Percentiles rank a stretch among this genome's conserved stretches.
Conservation (phyloP, 768 basidiomycete genomes). For the Tulasnella sp. region DNA sequence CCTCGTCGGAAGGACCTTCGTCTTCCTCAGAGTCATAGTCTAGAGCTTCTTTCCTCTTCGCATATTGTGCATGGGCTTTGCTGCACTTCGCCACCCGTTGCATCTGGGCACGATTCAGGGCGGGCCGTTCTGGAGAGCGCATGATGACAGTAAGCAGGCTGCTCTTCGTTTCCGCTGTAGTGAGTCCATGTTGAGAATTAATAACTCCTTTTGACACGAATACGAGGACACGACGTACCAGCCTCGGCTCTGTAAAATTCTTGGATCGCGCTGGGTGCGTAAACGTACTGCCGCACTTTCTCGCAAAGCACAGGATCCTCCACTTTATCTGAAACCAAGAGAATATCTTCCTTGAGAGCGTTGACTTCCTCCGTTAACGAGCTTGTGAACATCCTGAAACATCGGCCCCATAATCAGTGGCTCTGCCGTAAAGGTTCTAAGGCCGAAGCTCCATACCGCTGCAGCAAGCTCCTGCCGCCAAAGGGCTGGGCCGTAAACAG, state of each 20-base stretch:
- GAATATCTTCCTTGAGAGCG: conserved; percentile 76
- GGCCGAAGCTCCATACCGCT: conserved; percentile 47
- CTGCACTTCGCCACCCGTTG: conserved; percentile 71
- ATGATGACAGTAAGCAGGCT: conserved; percentile 75
- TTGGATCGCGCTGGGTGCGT: conserved; percentile 83
- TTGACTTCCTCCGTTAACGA: conserved; percentile 86
- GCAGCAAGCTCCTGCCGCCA: conserved; percentile 83
- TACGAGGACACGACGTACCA: conserved; percentile 40
- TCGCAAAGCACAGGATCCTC: conserved; percentile 82
- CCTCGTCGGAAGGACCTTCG: conserved; percentile 86
- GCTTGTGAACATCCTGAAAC: conserved; percentile 83
- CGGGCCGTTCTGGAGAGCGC: conserved; percentile 66
- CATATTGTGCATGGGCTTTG: conserved; percentile 70
- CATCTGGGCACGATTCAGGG: conserved; percentile 68
- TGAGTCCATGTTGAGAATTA: neutral
- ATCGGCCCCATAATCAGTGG: neutral
- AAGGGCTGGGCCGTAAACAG: conserved; percentile 96
- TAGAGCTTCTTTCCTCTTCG: conserved; percentile 48
- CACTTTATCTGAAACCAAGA: conserved; percentile 77
- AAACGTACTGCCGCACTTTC: conserved; percentile 79
- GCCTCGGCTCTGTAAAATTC: conserved; percentile 73
- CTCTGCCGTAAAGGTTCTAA: neutral
- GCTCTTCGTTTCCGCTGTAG: conserved; percentile 53
- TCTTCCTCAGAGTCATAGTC: conserved; percentile 80
- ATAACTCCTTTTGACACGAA: too few relatives aligned